Conservation (phyloP, 78 protist species). For the Polysphondylium violaceum region DNA sequence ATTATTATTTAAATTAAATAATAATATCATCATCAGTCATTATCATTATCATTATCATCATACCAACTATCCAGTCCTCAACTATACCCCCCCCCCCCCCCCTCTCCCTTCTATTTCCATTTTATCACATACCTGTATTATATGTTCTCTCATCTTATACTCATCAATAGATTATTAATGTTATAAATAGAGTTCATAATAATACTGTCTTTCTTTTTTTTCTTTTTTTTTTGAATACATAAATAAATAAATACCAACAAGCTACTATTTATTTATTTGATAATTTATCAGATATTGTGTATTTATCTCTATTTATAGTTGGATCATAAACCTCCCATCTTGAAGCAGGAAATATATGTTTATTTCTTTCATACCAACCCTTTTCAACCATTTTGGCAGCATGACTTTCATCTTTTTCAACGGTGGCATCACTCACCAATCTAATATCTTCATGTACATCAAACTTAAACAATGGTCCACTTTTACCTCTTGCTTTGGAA, state of each 20-base stretch:
- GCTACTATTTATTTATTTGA: neutral
- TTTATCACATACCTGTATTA: too few species aligned
- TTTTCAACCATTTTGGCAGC: constrained; percentile 92
- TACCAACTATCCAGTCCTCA: too few species aligned
- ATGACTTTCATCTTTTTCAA: constrained; percentile 94
- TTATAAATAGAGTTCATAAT: too few species aligned
- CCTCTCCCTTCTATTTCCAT: too few species aligned
- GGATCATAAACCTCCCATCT: constrained; percentile 93
- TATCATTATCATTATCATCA: too few species aligned
- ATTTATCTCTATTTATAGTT: neutral
- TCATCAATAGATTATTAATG: too few species aligned
- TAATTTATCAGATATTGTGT: constrained; percentile 64
- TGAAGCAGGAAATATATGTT: constrained; percentile 94
- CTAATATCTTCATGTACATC: constrained; percentile 96
- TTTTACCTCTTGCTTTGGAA: constrained; percentile 91
- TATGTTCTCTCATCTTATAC: too few species aligned
- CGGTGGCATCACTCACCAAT: constrained; percentile 84
- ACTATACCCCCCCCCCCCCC: too few species aligned
- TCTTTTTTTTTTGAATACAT: too few species aligned
- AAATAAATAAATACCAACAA: neutral
- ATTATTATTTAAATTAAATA: too few species aligned
- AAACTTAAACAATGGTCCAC: constrained; percentile 93
- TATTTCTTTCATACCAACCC: constrained; percentile 93
- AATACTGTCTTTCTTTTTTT: too few species aligned
- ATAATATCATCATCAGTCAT: neutral